These are phyloP conservation scores for Fusarium buharicum DNA, from an alignment of 2,329 filamentous ascomycete genomes.

Conservation along the genomic window DNA sequence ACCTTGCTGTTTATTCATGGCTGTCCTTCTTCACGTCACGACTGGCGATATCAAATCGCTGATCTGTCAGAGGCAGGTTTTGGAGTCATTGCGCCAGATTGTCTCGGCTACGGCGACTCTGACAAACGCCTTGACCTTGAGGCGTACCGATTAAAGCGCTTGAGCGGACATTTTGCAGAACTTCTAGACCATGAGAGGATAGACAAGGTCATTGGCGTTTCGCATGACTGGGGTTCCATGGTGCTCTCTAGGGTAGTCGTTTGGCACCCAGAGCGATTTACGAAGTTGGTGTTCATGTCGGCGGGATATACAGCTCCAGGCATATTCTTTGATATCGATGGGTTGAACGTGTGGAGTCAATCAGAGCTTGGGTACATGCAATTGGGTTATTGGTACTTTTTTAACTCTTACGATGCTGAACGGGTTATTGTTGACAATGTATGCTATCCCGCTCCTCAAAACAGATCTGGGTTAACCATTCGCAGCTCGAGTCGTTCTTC, in stretches of 20 bases:
- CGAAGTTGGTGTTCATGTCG: conserved; percentile 19
- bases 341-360: conserved; percentile 15
- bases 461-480: too few species aligned
- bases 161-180: conserved; percentile 25
- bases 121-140: conserved; percentile 25
- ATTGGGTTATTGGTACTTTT: conserved; percentile 38
- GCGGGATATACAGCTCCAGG: conserved; percentile 22
- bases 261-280: conserved; percentile 23
- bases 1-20: conserved; percentile 38
- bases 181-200: conserved; percentile 24
- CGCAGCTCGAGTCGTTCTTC: conserved; percentile 37
- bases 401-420: conserved; percentile 31
- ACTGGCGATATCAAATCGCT: conserved; percentile 31
- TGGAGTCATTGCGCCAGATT: conserved; percentile 32
- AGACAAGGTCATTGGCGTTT: conserved; percentile 23
- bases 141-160: conserved; percentile 21
- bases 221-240: conserved; percentile 35
- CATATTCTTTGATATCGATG: conserved; percentile 24
- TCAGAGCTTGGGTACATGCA: conserved; percentile 27
- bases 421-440: conserved; percentile 13
- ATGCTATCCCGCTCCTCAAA: background rate
- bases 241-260: conserved; percentile 22
- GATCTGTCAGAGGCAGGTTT: conserved; percentile 27
- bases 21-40: conserved; percentile 30
- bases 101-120: conserved; percentile 38